A percentile compares a stretch with the other conserved stretches of the same genome.
Evolutionary conservation across 129 eudicot genomes (phyloP).

Genomic region (Artemisia argyi): DNA sequence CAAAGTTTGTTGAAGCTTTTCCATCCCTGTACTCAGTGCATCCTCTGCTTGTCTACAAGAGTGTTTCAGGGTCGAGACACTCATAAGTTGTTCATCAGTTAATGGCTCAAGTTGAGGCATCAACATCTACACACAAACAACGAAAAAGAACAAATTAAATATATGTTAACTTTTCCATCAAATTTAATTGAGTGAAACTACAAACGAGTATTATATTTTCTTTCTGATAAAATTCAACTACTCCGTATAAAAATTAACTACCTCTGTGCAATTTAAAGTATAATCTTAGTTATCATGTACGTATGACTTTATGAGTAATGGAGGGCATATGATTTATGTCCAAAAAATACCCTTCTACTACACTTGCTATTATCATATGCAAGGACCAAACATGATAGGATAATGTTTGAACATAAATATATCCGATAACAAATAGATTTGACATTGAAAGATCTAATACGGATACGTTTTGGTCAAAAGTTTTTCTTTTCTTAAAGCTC

Average conservation of each 20-base stretch:
- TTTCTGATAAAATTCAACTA: no score
- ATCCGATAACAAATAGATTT: not conserved
- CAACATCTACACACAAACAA: slow-evolving; percentile 47
- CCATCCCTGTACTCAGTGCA: slow-evolving; percentile 82
- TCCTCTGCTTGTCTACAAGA: slow-evolving; percentile 96
- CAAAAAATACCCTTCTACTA: not conserved
- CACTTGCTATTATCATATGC: not conserved
- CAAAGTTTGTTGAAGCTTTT: slow-evolving; percentile 77
- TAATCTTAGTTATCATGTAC: not conserved
- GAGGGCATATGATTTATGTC: not conserved
- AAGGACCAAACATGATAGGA: not conserved
- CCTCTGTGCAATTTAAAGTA: no score
- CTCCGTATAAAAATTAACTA: no score
- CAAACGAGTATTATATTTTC: no score
- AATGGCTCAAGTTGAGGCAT: slow-evolving; percentile 76
- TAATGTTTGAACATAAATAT: not conserved
- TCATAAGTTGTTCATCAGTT: slow-evolving; percentile 50
- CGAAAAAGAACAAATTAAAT: not conserved
- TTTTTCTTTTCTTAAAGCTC: not conserved
- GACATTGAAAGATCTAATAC: not conserved
- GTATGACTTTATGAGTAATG: not conserved
- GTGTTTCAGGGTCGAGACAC: slow-evolving; percentile 52
- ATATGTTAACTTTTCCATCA: not conserved
- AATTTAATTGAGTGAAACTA: not conserved
- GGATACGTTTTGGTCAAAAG: not conserved